Percentiles rank a stretch among this genome's conserved stretches.
Evolutionary conservation across 2,329 filamentous ascomycete species (phyloP).

Genomic region (Tetracladium maxilliforme): DNA sequence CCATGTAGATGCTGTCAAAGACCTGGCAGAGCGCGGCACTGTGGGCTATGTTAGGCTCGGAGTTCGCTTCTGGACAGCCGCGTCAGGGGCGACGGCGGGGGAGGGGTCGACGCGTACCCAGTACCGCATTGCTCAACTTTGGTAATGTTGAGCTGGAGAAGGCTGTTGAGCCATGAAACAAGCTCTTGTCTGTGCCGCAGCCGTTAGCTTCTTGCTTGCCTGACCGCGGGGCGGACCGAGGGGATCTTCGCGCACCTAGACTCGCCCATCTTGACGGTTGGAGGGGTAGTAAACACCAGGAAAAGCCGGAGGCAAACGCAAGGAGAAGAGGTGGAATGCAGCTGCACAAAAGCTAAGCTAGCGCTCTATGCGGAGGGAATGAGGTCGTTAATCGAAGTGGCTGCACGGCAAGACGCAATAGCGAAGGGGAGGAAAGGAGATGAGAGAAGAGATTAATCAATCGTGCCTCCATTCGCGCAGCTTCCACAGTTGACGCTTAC

Average conservation of each 20-base stretch:
- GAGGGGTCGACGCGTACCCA: slow-evolving; percentile 46
- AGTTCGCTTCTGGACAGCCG: slow-evolving; percentile 8
- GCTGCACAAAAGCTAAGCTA: too few species aligned
- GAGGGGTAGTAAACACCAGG: background rate
- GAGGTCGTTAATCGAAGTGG: too few species aligned
- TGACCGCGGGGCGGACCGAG: slow-evolving; percentile 4
- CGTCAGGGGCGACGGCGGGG: slow-evolving; percentile 13
- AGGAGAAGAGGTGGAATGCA: too few species aligned
- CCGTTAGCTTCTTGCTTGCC: slow-evolving; percentile 6
- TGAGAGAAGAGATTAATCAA: too few species aligned
- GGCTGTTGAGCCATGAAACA: slow-evolving; percentile 90
- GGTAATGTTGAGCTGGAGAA: slow-evolving; percentile 93
- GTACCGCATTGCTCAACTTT: slow-evolving; percentile 99
- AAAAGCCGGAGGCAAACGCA: slow-evolving; percentile 1
- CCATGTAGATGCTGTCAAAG: slow-evolving; percentile 94
- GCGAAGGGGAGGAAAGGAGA: too few species aligned
- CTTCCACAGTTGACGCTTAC: too few species aligned
- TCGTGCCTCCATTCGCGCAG: too few species aligned
- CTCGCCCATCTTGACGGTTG: slow-evolving; percentile 39
- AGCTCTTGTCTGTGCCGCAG: slow-evolving; percentile 67
- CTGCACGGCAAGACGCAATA: too few species aligned
- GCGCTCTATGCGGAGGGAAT: too few species aligned
- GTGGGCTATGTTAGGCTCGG: slow-evolving; percentile 11
- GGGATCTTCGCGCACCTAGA: slow-evolving; percentile 32
- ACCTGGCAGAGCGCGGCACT: slow-evolving; percentile 94